Conservation (phyloP, 345 rosid genomes). For the Eucalyptus decipiens region DNA sequence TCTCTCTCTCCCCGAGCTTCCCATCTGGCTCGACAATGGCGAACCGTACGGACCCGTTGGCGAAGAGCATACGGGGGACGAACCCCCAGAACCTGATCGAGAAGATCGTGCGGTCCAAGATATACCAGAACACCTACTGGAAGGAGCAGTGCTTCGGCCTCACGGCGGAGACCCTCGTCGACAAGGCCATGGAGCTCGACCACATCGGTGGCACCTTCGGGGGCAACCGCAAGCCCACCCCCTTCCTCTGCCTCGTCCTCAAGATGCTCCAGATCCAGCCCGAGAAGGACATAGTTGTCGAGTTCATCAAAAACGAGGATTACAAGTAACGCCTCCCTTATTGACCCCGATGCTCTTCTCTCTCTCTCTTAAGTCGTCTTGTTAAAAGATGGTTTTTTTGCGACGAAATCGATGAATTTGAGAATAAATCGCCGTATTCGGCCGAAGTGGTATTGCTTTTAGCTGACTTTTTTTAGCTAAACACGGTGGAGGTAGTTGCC, state of each 20-base stretch:
- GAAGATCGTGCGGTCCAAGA: conserved; percentile 68
- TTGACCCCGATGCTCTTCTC: neutral
- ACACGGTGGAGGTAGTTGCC: neutral
- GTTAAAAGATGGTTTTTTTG: neutral
- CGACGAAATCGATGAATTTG: neutral
- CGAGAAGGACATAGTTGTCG: conserved; percentile 85
- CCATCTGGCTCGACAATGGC: conserved; percentile 32
- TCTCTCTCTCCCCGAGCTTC: neutral
- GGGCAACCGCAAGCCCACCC: conserved; percentile 82
- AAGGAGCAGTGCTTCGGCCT: conserved; percentile 90
- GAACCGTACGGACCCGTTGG: conserved; percentile 83
- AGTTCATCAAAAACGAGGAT: conserved; percentile 86
- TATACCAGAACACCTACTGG: conserved; percentile 80
- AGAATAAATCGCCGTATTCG: neutral
- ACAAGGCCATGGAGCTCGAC: conserved; percentile 92
- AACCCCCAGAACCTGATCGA: conserved; percentile 85
- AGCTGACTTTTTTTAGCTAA: neutral
- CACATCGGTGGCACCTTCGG: conserved; percentile 79
- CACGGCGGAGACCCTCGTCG: conserved; percentile 85
- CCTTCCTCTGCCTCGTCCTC: conserved; percentile 70
- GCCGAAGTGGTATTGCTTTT: neutral
- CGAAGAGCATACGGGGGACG: conserved; percentile 79
- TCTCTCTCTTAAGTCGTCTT: too few relatives aligned
- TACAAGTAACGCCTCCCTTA: conserved; percentile 40
- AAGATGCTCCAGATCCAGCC: conserved; percentile 98